Conservation (phyloP, 2,329 filamentous ascomycete genomes). For the Penicillium sp. region DNA sequence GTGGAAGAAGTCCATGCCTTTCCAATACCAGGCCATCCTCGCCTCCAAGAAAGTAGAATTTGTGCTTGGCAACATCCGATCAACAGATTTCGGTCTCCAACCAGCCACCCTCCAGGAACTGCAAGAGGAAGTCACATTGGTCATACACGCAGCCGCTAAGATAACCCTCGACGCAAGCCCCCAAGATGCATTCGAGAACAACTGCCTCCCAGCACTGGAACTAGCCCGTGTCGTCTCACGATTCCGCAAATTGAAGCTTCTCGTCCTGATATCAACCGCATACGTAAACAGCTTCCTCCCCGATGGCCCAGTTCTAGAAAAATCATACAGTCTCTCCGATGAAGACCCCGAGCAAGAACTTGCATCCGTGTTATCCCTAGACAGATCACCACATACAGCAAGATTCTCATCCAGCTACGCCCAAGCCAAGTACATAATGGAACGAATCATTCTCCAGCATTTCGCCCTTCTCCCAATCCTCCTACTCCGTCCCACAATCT, state of each 20-base stretch:
- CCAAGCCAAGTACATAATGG: slow-evolving; percentile 34
- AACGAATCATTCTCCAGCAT: slow-evolving; percentile 27
- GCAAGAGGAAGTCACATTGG: slow-evolving; percentile 31
- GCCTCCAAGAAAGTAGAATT: slow-evolving; percentile 28
- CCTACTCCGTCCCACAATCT: slow-evolving; percentile 33
- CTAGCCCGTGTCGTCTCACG: slow-evolving; percentile 26
- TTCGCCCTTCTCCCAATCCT: slow-evolving; percentile 30
- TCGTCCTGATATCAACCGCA: slow-evolving; percentile 33
- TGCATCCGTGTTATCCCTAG: slow-evolving; percentile 19
- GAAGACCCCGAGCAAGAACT: slow-evolving; percentile 31
- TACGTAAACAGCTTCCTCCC: slow-evolving; percentile 35
- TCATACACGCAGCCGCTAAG: slow-evolving; percentile 35
- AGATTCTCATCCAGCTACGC: slow-evolving; percentile 33
- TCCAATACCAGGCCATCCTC: slow-evolving; percentile 28
- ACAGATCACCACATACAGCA: slow-evolving; percentile 14
- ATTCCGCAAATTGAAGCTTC: slow-evolving; percentile 29
- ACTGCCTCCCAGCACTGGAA: slow-evolving; percentile 34
- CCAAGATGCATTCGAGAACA: slow-evolving; percentile 29
- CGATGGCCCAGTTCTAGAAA: slow-evolving; percentile 30
- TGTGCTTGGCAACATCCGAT: slow-evolving; percentile 29
- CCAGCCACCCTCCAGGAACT: slow-evolving; percentile 15
- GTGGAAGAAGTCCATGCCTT: slow-evolving; percentile 31
- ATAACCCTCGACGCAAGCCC: slow-evolving; percentile 31
- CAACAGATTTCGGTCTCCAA: slow-evolving; percentile 28
- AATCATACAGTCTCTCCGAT: slow-evolving; percentile 23